Conservation (phyloP, 2,329 filamentous ascomycete species). For the Pyrenophora graminea region DNA sequence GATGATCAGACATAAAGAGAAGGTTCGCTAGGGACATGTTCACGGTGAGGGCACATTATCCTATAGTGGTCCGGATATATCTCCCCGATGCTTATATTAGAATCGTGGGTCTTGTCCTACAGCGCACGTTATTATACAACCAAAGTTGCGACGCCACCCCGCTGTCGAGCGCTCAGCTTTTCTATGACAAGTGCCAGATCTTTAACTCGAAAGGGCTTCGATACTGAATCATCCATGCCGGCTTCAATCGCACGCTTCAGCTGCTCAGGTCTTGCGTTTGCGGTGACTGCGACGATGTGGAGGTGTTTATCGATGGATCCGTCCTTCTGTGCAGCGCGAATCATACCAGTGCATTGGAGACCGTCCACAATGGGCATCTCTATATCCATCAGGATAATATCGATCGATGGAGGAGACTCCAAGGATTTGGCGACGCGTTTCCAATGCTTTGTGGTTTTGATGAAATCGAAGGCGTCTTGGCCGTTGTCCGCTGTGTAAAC, state of each 20-base stretch:
- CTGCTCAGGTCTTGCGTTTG: conserved; percentile 35
- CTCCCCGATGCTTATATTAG: neutral
- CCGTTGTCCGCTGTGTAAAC: conserved; percentile 34
- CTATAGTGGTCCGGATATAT: no score
- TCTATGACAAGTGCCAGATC: conserved; percentile 3
- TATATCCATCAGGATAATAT: conserved; percentile 27
- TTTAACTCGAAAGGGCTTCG: conserved; percentile 5
- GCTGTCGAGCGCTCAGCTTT: neutral
- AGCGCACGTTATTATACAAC: neutral
- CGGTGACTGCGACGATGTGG: conserved; percentile 32
- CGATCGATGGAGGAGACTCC: conserved; percentile 1
- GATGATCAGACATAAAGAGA: neutral
- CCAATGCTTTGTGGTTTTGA: conserved; percentile 9
- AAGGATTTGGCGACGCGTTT: neutral
- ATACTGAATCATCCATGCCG: conserved; percentile 6
- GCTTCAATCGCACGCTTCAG: conserved; percentile 12
- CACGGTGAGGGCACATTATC: neutral
- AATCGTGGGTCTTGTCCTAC: neutral
- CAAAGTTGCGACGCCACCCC: neutral
- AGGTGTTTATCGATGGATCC: conserved; percentile 18
- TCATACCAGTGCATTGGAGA: conserved; percentile 21
- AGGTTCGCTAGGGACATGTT: neutral
- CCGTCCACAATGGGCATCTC: conserved; percentile 43
- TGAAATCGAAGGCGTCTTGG: conserved; percentile 25
- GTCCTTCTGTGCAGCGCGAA: conserved; percentile 21